Base-by-base conservation (phyloP, 345 rosid species). In the Euphorbia tirucalli region DNA sequence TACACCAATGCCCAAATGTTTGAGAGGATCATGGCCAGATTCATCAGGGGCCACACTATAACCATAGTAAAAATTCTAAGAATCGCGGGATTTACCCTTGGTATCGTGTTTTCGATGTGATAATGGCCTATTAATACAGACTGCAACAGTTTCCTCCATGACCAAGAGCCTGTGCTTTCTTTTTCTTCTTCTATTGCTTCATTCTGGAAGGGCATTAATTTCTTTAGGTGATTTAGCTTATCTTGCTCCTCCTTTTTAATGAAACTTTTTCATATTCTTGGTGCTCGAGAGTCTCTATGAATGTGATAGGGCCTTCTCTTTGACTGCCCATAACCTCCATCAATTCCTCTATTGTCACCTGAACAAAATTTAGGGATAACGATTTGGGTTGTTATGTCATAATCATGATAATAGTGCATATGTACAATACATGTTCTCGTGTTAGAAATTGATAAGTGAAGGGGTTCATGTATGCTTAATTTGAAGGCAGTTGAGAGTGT, bases 21-120 rank as follows among this genome's bases (percentile, higher is more conserved):
- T 81, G 46, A 95, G 92, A 61, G 96, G 93, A 15, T 62, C 46
- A 30, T 88, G 87, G 46, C 84, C 87, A 0, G 84, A 71, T 19
- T 61, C 83, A 15, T 90, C 91, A 11, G 92, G 77, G 30, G 96
- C 97, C 32, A 77, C 77, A 72, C 93, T 95, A 89, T 88, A 92
- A 31, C 99, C 98, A 48, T 87, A 90, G 44, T 87, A 89, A 37
- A 95, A 74, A 78, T 95, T 92, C 74, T 85, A 89, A 0, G 94
- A 80, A 68, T 90, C 90, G 0, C 90, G 87, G 15, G 87, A 74
- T 73, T 73, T 74, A 14, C 83, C 81, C 1, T 43, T 44, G 19
- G 5, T 69, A 31, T 18, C 64, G 61, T 22, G 37, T 54, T 19
- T 25, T 65, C 62, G 71, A 16, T 61, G n/a, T 69, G 74, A 16